These are phyloP conservation scores for Coriaria nepalensis DNA, from an alignment of 306 rosid species.

Conservation along the genomic window DNA sequence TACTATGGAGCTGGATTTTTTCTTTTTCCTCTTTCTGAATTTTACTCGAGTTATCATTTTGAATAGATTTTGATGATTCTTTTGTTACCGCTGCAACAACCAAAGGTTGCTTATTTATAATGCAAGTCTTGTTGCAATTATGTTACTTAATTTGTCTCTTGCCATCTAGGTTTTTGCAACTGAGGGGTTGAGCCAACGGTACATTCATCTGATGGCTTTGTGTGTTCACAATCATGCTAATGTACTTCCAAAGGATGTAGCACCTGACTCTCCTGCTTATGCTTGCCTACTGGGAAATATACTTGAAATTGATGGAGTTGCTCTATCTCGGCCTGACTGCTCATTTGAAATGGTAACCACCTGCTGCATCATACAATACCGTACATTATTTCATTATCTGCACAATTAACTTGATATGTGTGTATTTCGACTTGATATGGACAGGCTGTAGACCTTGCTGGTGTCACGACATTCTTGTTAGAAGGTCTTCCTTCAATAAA, in stretches of 20 bases:
- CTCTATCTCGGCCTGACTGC: slow-evolving; percentile 69
- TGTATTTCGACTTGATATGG: slow-evolving; percentile 8
- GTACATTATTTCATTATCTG: not conserved
- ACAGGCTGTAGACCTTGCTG: slow-evolving; percentile 84
- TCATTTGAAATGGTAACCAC: slow-evolving; percentile 69
- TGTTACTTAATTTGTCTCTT: slow-evolving; percentile 11
- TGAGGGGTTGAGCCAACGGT: slow-evolving; percentile 45
- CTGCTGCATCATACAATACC: slow-evolving; percentile 7
- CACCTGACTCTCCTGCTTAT: slow-evolving; percentile 67
- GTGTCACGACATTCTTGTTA: slow-evolving; percentile 60
- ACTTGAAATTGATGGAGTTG: slow-evolving; percentile 62
- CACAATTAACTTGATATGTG: slow-evolving; percentile 1
- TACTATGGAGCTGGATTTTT: too few species aligned
- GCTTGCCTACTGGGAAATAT: slow-evolving; percentile 96
- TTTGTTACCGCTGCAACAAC: not conserved
- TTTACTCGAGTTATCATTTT: not conserved
- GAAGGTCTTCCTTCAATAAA: slow-evolving; percentile 66
- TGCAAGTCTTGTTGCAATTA: slow-evolving; percentile 7
- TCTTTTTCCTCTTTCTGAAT: not conserved
- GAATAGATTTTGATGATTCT: not conserved
- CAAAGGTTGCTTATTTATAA: not conserved
- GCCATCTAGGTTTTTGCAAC: slow-evolving; percentile 45
- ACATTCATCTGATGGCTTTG: slow-evolving; percentile 66
- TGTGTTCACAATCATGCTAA: slow-evolving; percentile 49
- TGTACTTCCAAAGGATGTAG: slow-evolving; percentile 60